Base-by-base conservation (phyloP, 208 protist species). In the Pavlovales sp. region DNA sequence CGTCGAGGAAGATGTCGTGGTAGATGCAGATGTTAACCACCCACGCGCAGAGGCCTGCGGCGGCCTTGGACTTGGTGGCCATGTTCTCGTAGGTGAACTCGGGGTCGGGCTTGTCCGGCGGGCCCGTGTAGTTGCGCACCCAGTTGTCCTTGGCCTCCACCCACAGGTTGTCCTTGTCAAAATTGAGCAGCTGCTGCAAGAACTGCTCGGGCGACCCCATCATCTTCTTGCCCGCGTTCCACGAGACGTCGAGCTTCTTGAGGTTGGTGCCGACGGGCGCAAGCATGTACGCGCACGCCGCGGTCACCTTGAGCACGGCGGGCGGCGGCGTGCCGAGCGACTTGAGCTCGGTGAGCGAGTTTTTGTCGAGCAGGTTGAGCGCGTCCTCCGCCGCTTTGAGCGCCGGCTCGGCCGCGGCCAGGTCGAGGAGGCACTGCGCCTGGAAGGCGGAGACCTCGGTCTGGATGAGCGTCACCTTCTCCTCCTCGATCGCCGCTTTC, bases 361-460 rank as follows among this genome's bases (percentile, higher is more conserved):
- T 95, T 90, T 98, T 99, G 92, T 99, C 96, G n/a, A 99, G 94
- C 20, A 96, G 98, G 92, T 99, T 94, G 40, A 99, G 95, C 8
- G 98, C 98, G 0, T 94, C 96, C 41, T 97, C 92, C 0, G 98
- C 97, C 89, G 97, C 96, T 89, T 97, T 93, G 38, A 99, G 95
- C 18, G 97, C 92, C 28, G 97, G 97, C 92, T 97, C 93, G 5
- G 97, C 98, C 88, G 96, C 96, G 30, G 93, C 95, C 22, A 94
- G 89, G 83, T 92, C 92, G 10, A 10, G 46, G 22, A 82, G 28
- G 88, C 88, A 91, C 41, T 91, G 71, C 28, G 28, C 85, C 86
- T 92, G 28, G 84, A 91, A 90, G 38, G 28, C 71, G 42, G 98
- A 98, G 71, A 95, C 94, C 93, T 97, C 96, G 88, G 98, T 96